Conservation (phyloP, 169 alveolate genomes). For the Cryptosporidium meleagridis region DNA sequence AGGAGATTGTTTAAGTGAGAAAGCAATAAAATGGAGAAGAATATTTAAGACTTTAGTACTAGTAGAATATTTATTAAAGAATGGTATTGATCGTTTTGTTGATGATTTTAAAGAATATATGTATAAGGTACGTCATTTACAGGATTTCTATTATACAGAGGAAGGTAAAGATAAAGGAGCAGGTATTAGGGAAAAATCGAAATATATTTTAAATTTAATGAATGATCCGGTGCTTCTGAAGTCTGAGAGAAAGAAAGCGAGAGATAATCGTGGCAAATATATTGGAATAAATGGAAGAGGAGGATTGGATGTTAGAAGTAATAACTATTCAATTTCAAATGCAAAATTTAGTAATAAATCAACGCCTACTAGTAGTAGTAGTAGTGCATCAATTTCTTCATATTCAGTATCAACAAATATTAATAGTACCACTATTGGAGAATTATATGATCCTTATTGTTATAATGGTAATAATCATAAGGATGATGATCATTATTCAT, state of each 20-base stretch:
- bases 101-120: conserved; percentile 83
- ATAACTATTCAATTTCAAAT: background rate
- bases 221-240: conserved; percentile 79
- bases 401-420: background rate
- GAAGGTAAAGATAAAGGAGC: conserved; percentile 86
- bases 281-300: conserved; percentile 75
- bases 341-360: background rate
- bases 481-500: background rate
- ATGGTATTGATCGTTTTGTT: conserved; percentile 83
- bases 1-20: conserved; percentile 82
- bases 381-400: background rate
- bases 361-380: background rate
- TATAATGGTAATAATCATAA: too few species aligned
- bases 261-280: conserved; percentile 80
- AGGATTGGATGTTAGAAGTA: background rate
- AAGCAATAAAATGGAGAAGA: conserved; percentile 84
- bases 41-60: conserved; percentile 84
- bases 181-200: conserved; percentile 84
- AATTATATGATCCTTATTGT: conserved; percentile 44
- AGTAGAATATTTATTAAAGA: conserved; percentile 82
- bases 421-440: background rate
- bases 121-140: conserved; percentile 80
- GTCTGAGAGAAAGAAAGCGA: conserved; percentile 83
- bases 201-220: conserved; percentile 74
- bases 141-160: conserved; percentile 82